phyloP scores from a whole-genome alignment of 352 stramenopile genomes.

The Globisporangium ultimum region DNA sequence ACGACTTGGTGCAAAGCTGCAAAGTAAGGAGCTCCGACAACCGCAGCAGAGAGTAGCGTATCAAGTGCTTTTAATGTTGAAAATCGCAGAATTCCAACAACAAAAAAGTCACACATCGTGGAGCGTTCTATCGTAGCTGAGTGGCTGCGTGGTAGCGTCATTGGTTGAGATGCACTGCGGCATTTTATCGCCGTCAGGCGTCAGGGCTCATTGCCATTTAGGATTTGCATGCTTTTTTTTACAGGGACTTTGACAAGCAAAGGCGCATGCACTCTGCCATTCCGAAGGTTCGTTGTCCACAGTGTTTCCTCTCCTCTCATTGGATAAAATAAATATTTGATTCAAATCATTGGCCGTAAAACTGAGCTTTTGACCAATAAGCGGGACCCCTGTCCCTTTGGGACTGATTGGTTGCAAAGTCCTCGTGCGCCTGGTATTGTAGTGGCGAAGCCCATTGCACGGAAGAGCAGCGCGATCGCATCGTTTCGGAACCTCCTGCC shows the following conservation, averaged over 20 bases:
- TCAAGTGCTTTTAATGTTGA: too few species aligned
- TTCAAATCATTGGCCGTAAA: not conserved
- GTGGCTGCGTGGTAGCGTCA: too few species aligned
- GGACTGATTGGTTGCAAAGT: slow-evolving; percentile 19
- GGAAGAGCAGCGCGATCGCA: not conserved
- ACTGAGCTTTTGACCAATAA: not conserved
- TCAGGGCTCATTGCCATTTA: too few species aligned
- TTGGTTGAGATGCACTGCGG: too few species aligned
- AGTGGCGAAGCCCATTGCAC: slow-evolving; percentile 3
- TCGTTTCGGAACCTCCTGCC: not conserved
- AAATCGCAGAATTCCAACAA: too few species aligned
- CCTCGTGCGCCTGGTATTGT: not conserved
- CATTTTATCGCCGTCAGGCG: too few species aligned
- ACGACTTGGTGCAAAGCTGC: not conserved
- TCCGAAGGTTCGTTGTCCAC: not conserved
- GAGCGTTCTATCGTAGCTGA: too few species aligned
- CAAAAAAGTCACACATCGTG: too few species aligned
- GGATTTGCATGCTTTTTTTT: too few species aligned
- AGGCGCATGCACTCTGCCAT: not conserved
- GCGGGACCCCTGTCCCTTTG: not conserved
- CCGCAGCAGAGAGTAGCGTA: too few species aligned
- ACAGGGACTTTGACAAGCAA: too few species aligned
- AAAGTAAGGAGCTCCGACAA: too few species aligned
- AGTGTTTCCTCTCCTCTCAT: not conserved
- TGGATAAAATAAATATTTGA: not conserved